phyloP scores from a whole-genome alignment of 108 stramenopile genomes.

The Bacterosira constricta region DNA sequence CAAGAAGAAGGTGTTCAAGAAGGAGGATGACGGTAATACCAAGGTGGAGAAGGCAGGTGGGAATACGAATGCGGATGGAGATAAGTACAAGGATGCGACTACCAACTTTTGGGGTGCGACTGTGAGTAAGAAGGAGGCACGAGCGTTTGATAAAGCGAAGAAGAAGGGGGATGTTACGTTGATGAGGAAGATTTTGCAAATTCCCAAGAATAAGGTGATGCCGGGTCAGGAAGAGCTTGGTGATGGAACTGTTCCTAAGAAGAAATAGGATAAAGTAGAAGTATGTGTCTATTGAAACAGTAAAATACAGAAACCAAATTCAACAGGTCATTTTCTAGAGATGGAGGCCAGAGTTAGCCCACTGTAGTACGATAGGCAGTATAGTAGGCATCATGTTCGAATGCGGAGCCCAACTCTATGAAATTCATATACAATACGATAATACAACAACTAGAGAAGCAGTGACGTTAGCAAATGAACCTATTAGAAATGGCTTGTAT shows the following conservation, averaged over 20 bases:
- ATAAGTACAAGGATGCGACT: conserved; percentile 91
- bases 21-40: conserved; percentile 69
- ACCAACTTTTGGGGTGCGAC: conserved; percentile 88
- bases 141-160: conserved; percentile 87
- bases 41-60: conserved; percentile 80
- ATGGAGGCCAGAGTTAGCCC: too few relatives aligned
- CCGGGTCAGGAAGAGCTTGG: conserved; percentile 90
- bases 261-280: background rate
- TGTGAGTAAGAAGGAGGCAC: conserved; percentile 90
- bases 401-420: too few relatives aligned
- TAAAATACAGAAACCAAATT: too few relatives aligned
- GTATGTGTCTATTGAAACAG: too few relatives aligned
- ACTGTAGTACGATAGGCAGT: too few relatives aligned
- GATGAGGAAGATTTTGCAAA: conserved; percentile 88
- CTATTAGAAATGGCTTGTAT: too few relatives aligned
- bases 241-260: conserved; percentile 61
- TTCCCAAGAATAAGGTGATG: conserved; percentile 89
- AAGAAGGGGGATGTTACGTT: conserved; percentile 84
- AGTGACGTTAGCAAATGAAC: too few relatives aligned
- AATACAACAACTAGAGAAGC: too few relatives aligned
- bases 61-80: conserved; percentile 80
- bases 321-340: too few relatives aligned
- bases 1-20: conserved; percentile 80
- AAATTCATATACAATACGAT: too few relatives aligned
- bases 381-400: too few relatives aligned